These are phyloP conservation scores for Yarrowia osloensis DNA, from an alignment of 805 yeast genomes.

Conservation along the genomic window DNA sequence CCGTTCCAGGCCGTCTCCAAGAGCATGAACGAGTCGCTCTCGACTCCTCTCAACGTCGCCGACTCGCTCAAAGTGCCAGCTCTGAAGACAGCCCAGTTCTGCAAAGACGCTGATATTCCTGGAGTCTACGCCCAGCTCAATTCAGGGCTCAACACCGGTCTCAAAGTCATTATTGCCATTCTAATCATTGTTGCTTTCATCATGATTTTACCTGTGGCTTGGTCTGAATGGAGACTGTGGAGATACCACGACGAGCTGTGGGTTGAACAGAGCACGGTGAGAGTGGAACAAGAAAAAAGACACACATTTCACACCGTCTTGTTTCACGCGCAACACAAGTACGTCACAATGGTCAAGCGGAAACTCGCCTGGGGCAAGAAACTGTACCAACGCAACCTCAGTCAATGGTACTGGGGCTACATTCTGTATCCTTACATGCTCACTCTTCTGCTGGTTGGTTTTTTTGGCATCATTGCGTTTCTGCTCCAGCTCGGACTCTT, in stretches of 20 bases:
- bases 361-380: constrained; percentile 4
- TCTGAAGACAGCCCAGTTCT: not conserved
- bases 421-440: constrained; percentile 28
- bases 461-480: not conserved
- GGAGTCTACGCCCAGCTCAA: not conserved
- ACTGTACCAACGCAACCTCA: not conserved
- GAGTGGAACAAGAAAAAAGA: not conserved
- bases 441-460: not conserved
- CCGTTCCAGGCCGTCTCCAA: constrained; percentile 52
- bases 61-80: not conserved
- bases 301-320: not conserved
- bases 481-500: not conserved
- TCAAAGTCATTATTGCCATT: not conserved
- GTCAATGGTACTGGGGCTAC: constrained; percentile 20
- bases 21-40: not conserved
- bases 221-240: constrained; percentile 17
- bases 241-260: constrained; percentile 12
- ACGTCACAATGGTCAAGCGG: constrained; percentile 45
- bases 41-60: not conserved
- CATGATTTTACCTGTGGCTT: not conserved
- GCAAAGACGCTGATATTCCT: not conserved
- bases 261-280: not conserved
- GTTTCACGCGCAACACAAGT: constrained; percentile 1
- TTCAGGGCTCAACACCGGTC: not conserved
- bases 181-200: not conserved